Evolutionary conservation across 2,329 filamentous ascomycete genomes (phyloP).

Genomic region (Neonectria hederae): DNA sequence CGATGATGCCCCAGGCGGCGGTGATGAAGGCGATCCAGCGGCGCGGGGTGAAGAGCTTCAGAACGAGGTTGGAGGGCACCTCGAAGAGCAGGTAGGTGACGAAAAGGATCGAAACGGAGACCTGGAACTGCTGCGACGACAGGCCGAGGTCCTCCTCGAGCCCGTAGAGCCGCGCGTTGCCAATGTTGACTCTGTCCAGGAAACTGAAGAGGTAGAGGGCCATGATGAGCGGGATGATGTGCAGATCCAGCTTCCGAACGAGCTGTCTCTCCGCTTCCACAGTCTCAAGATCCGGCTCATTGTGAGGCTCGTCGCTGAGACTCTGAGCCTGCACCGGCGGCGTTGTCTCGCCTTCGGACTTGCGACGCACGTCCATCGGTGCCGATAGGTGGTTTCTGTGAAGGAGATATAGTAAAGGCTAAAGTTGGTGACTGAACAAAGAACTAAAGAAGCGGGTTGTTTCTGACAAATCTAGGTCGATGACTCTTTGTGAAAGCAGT

Average conservation of each 20-base stretch:
- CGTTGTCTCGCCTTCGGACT: slow-evolving; percentile 21
- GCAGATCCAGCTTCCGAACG: slow-evolving; percentile 70
- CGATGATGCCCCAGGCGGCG: slow-evolving; percentile 71
- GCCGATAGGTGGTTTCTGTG: not conserved
- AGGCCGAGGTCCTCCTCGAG: slow-evolving; percentile 71
- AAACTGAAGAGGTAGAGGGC: slow-evolving; percentile 79
- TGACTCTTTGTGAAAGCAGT: not conserved
- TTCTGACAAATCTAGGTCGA: not conserved
- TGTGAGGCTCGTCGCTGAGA: slow-evolving; percentile 32
- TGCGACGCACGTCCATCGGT: not conserved
- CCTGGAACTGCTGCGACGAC: slow-evolving; percentile 72
- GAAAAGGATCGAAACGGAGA: slow-evolving; percentile 73
- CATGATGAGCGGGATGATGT: slow-evolving; percentile 74
- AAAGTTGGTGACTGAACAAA: not conserved
- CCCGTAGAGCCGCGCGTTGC: slow-evolving; percentile 74
- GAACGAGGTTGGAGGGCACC: slow-evolving; percentile 70
- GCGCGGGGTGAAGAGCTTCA: slow-evolving; percentile 70
- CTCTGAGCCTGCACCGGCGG: slow-evolving; percentile 23
- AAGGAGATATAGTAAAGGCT: not conserved
- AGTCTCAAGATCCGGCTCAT: slow-evolving; percentile 26
- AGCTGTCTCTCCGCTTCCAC: slow-evolving; percentile 60
- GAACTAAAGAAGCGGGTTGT: not conserved
- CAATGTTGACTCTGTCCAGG: slow-evolving; percentile 76
- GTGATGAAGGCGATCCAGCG: slow-evolving; percentile 73
- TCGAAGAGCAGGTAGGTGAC: slow-evolving; percentile 71